Evolutionary conservation across 2,329 filamentous ascomycete genomes (phyloP), one percentile per base, ranked within the genome.

Genomic region (Neofusicoccum sp.): DNA sequence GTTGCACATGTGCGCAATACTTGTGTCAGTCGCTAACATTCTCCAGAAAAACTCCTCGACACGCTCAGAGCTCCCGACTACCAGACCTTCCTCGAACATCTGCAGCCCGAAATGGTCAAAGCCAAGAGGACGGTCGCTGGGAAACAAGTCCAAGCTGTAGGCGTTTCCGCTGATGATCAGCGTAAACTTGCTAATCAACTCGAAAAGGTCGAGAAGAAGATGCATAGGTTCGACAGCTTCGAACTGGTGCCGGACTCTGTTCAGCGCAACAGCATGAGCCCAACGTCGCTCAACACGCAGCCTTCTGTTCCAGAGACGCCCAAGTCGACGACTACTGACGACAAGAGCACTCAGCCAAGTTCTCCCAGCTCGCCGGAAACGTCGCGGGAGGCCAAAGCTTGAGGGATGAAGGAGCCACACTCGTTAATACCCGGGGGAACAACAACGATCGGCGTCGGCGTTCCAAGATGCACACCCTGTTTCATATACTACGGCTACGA

Each of bases 21-120:
- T 9, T 37, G 16, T 34, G 9, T 4, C 29, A 33, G 14, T 16
- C 4, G 52, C 65, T 69, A 64, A 70, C 64, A 39, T 29, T 4
- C 4, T 33, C 14, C 73, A 96, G 92, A 97, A 79, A 96, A 93
- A 79, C 83, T 97, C 4, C 81, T 96, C 43, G 79, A 82, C 56
- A 79, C 74, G 0, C 72, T 82, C 1, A 68, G 66, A 28, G 68
- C 71, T 5, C 65, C 73, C 11, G 79, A 82, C 64, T 82, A 79
- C 66, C 64, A 71, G n/a, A 66, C 70, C 39, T 79, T 83, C 60
- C 67, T 79, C 12, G 73, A 75, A 0, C 61, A 74, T 9, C 71
- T 83, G 3, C 77, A 78, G 61, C 78, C 80, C 9, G 80, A 81
- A 62, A 74, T 83, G 48, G 71, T 71, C 33, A 78, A 78, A 63